phyloP scores from a whole-genome alignment of 495 filamentous ascomycete species.

The Penicillium alfredii region DNA sequence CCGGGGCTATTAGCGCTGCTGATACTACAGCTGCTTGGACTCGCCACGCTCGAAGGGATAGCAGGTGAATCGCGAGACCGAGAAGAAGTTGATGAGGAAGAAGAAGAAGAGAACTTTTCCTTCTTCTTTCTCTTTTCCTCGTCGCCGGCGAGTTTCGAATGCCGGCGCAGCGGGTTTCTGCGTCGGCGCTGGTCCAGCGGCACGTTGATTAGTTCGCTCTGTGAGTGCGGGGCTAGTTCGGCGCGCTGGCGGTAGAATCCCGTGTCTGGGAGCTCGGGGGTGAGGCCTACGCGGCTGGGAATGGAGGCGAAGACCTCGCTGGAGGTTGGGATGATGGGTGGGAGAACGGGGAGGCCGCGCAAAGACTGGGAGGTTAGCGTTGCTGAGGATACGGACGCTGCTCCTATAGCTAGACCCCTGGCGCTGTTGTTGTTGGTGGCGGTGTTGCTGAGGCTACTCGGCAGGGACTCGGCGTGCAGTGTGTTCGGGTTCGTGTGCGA shows the following conservation, averaged over 20 bases:
- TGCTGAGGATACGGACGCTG: conserved; percentile 1
- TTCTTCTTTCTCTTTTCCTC: too few relatives aligned
- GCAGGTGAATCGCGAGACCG: too few relatives aligned
- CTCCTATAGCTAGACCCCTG: too few relatives aligned
- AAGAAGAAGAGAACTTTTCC: too few relatives aligned
- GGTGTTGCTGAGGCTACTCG: too few relatives aligned
- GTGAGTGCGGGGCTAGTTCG: conserved; percentile 23
- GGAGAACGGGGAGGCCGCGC: not conserved
- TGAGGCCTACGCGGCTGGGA: conserved; percentile 2
- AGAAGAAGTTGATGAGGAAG: too few relatives aligned
- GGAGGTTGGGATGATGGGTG: conserved; percentile 2
- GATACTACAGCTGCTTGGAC: not conserved
- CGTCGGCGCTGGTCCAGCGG: conserved; percentile 14
- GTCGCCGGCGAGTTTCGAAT: too few relatives aligned
- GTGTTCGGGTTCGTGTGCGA: too few relatives aligned
- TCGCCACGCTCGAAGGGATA: too few relatives aligned
- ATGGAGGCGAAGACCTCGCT: conserved; percentile 6
- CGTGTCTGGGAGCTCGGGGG: conserved; percentile 31
- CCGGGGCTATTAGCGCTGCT: not conserved
- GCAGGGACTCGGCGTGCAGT: too few relatives aligned
- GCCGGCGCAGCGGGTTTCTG: not conserved
- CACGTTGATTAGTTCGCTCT: conserved; percentile 33
- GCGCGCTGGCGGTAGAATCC: conserved; percentile 24
- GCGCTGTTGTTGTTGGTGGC: too few relatives aligned
- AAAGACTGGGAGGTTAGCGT: not conserved